Percentiles rank a stretch among this genome's conserved stretches.
These are phyloP conservation scores for Tetrapisispora namnaoensis DNA, from an alignment of 805 yeast species.

Conservation along the genomic window DNA sequence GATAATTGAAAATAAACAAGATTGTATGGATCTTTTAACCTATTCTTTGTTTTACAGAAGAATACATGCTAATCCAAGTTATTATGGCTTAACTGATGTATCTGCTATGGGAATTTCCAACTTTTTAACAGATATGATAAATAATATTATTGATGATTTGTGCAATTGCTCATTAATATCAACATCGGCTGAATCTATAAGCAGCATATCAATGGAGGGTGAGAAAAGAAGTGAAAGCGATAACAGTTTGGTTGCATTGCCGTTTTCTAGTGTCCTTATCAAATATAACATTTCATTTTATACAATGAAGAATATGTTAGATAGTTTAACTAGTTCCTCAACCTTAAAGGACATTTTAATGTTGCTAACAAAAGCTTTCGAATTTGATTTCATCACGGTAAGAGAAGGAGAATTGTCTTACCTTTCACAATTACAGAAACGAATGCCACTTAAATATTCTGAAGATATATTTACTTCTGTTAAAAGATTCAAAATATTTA, in stretches of 20 bases:
- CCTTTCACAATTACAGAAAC: constrained; percentile 42
- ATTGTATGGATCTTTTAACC: constrained; percentile 85
- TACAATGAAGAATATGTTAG: constrained; percentile 54
- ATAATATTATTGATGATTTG: constrained; percentile 55
- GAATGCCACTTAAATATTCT: constrained; percentile 52
- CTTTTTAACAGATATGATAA: constrained; percentile 75
- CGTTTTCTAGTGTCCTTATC: constrained; percentile 63
- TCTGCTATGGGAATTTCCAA: constrained; percentile 66
- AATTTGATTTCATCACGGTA: constrained; percentile 58
- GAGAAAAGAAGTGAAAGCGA: neutral
- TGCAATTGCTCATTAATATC: constrained; percentile 53
- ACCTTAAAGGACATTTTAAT: constrained; percentile 55
- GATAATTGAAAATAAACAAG: constrained; percentile 60
- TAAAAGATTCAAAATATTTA: constrained; percentile 59
- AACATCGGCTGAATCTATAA: constrained; percentile 31
- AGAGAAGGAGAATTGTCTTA: constrained; percentile 47
- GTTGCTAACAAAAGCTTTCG: constrained; percentile 55
- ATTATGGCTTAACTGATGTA: constrained; percentile 64
- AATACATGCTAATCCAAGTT: constrained; percentile 74
- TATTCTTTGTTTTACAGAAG: constrained; percentile 76
- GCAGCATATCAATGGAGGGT: neutral
- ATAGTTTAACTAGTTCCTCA: constrained; percentile 43
- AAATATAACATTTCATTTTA: constrained; percentile 56
- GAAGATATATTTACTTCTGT: constrained; percentile 30
- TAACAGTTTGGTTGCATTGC: constrained; percentile 30